Base-by-base conservation (phyloP, 2,329 filamentous ascomycete genomes). In the Cadophora malorum region DNA sequence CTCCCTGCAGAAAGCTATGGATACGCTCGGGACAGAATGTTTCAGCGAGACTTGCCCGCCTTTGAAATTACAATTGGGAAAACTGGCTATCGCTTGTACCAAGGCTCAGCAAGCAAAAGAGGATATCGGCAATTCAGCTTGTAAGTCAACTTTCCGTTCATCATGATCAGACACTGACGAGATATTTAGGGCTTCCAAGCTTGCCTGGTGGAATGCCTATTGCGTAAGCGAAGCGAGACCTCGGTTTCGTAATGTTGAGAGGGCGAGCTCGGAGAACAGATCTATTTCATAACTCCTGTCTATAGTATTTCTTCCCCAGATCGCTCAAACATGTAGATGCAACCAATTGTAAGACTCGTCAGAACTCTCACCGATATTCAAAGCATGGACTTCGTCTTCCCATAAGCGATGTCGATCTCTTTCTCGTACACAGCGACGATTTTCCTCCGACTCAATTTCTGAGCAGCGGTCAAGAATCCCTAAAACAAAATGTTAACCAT, bases 1-100 rank as follows among this genome's bases (percentile, higher is more conserved):
- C 1, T 77, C 80, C 4, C 80, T 89, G 4, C 82, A 86, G 58
- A 76, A 78, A 1, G 85, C 84, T 16, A 79, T 87, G 71, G 78
- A 83, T 65, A 78, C 68, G 41, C 66, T 70, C n/a, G 69, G 69
- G 47, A 70, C 35, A 28, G 31, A 68, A 16, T 70, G 69, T 45
- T 68, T 66, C 47, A 70, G 69, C 56, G 69, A 70, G 61, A 68
- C 69, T 9, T 70, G 69, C 45, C 69, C 69, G 53, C 63, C 64
- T 63, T 21, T 70, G 64, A 66, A 70, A 38, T 64, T 68, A 49
- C 66, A 70, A 50, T 49, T 61, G n/a, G 41, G 66, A 8, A 49
- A 56, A 4, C 19, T 49, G 3, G 61, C 66, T 62, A 66, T 62
- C 47, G 50, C 23, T n/a, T 70, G 69, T 38, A 68, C 66, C 12